Conservation (phyloP, 331 rosid species). For the Pyrus hybrid region DNA sequence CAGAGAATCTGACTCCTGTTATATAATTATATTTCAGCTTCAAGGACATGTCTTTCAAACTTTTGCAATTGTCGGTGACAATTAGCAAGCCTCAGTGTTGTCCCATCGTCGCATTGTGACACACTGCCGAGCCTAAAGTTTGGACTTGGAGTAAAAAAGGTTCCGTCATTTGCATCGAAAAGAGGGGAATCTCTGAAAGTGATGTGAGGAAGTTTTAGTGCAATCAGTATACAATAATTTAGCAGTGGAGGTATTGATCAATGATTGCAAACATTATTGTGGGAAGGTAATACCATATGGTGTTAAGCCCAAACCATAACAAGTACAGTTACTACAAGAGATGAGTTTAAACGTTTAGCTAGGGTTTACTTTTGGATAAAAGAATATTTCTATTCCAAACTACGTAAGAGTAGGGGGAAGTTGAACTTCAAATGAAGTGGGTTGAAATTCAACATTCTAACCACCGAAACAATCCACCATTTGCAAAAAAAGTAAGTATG, state of each 20-base stretch:
- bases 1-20: too few relatives aligned
- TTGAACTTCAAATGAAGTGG: too few relatives aligned
- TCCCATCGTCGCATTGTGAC: constrained; percentile 7
- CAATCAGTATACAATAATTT: constrained; percentile 1
- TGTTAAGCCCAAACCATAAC: background rate
- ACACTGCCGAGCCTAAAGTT: background rate
- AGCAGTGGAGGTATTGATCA: background rate
- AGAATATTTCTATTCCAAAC: too few relatives aligned
- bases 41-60: constrained; percentile 7
- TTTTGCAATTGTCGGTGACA: constrained; percentile 12
- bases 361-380: too few relatives aligned
- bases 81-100: constrained; percentile 1
- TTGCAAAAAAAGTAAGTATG: too few relatives aligned
- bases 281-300: too few relatives aligned
- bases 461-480: too few relatives aligned
- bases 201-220: background rate
- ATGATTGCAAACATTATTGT: background rate
- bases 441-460: too few relatives aligned
- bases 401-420: too few relatives aligned
- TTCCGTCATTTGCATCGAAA: constrained; percentile 4
- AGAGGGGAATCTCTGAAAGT: background rate
- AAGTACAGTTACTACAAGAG: background rate
- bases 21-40: background rate
- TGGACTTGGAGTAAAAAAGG: background rate
- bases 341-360: too few relatives aligned